A percentile compares a stretch with the other conserved stretches of the same genome.
These are phyloP conservation scores for Pyrenophora teres DNA, from an alignment of 2,329 filamentous ascomycete species.

Conservation along the genomic window DNA sequence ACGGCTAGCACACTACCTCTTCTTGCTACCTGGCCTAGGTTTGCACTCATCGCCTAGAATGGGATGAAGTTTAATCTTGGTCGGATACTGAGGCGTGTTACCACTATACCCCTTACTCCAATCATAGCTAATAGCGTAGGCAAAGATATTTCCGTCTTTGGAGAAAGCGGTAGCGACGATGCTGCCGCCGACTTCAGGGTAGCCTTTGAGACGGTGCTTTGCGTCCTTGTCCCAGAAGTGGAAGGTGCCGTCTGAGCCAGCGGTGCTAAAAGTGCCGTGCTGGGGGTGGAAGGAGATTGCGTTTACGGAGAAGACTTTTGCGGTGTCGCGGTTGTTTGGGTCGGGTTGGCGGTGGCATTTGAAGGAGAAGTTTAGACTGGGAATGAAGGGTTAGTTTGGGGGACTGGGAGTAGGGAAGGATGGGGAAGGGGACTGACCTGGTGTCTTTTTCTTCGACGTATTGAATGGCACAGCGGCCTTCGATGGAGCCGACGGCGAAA, in stretches of 20 bases:
- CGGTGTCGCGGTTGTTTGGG: conserved; percentile 65
- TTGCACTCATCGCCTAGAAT: conserved; percentile 57
- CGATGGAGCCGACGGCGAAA: conserved; percentile 94
- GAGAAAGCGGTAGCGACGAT: conserved; percentile 95
- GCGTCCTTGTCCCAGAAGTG: conserved; percentile 83
- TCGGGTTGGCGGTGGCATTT: conserved; percentile 93
- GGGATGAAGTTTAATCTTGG: conserved; percentile 58
- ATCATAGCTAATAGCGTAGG: conserved; percentile 84
- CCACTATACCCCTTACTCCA: conserved; percentile 95
- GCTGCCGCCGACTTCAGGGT: conserved; percentile 65
- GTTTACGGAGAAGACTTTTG: conserved; percentile 94
- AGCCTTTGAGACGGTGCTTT: conserved; percentile 67
- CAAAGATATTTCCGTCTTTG: conserved; percentile 69
- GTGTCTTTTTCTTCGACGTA: conserved; percentile 97
- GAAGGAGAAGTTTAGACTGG: conserved; percentile 89
- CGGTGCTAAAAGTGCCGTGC: conserved; percentile 97
- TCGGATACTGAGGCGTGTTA: conserved; percentile 68
- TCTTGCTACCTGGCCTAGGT: conserved; percentile 54
- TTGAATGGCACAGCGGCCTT: conserved; percentile 96
- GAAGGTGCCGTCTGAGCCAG: conserved; percentile 94
- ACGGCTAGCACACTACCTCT: conserved; percentile 44
- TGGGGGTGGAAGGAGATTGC: conserved; percentile 96
- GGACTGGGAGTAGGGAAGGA: neutral
- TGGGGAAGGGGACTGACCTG: conserved; percentile 48
- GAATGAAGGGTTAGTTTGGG: conserved; percentile 14